Evolutionary conservation across 495 filamentous ascomycete species (phyloP), one percentile per base, ranked within the genome.

Genomic region (Podospora pseudocomata): DNA sequence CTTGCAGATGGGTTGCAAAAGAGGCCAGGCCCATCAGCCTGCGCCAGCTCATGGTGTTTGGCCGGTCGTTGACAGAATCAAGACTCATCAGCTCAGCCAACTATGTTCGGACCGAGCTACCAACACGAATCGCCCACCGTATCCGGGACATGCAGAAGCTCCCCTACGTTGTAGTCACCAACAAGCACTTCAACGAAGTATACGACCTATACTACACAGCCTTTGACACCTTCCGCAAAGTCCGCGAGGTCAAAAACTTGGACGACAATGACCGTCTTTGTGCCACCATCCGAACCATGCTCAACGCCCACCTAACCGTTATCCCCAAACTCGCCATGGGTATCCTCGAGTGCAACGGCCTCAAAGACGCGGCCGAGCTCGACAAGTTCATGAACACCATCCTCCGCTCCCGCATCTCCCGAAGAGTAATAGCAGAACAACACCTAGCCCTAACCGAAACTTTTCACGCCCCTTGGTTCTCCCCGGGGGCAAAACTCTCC

Each of bases 101-200:
- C 78, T 99, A 98, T 84, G 92, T 98, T 56, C 91, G 95, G 53
- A 94, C 91, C 5, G 95, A 99, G 80, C 86, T 99, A 26, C 95
- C 95, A 9, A 93, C 91, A n/a, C 93, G 93, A 67, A 85, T 97
- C 66, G 91, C 94, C 28, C 96, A 99, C 73, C 90, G 95, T 18
- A 89, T 99, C 63, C 92, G 96, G 59, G 94, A 99, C 75, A 98
- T 99, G 85, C 96, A 99, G 80, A 93, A 90, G 66, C 82, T 99
- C 57, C 95, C 95, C 20, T 99, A 97, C 73, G 92, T 96, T 15
- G 94, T 97, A 39, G 91, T 98, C 19, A 92, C 92, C n/a, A 99
- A 99, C 74, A 87, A 88, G 13, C 91, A 98, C 74, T 89, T 99
- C 65, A 92, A 90, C 68, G 88, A 94, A 67, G 96, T 98, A 16